Conservation (phyloP, 2,329 filamentous ascomycete species). For the Elsinoe batatas region DNA sequence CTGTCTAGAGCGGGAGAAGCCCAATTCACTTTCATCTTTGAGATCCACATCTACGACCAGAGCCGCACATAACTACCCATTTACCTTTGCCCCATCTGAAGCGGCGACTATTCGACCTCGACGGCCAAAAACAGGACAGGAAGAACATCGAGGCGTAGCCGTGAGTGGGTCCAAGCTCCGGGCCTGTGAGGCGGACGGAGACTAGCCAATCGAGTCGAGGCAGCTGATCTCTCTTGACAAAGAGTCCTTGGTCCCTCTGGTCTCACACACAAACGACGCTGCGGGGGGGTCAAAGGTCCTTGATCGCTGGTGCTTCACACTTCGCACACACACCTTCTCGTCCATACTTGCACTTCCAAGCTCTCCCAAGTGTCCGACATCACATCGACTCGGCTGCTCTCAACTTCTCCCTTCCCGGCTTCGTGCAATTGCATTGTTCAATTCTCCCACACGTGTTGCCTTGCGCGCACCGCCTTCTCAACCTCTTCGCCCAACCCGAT, state of each 20-base stretch:
- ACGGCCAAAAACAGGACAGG: background rate
- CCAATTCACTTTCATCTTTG: background rate
- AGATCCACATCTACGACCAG: too few species aligned
- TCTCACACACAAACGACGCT: background rate
- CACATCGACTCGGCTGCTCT: background rate
- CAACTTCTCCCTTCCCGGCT: background rate
- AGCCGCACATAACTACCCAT: background rate
- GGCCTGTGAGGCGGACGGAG: constrained; percentile 6
- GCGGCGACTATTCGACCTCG: background rate
- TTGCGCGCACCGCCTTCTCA: background rate
- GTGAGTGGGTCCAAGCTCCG: constrained; percentile 12
- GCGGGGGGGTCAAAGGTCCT: background rate
- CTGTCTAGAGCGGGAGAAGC: background rate
- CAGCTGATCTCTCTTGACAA: background rate
- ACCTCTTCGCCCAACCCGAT: background rate
- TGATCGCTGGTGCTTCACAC: background rate
- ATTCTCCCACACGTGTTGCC: background rate
- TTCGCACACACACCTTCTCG: constrained; percentile 1
- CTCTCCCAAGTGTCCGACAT: background rate
- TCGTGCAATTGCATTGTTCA: constrained; percentile 7
- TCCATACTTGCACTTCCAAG: background rate
- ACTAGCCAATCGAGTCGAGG: constrained; percentile 3
- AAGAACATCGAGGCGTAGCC: constrained; percentile 6
- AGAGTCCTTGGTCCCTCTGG: background rate
- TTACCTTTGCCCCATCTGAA: background rate